phyloP scores from a whole-genome alignment of 768 basidiomycete genomes.

The Agaricus blazei region DNA sequence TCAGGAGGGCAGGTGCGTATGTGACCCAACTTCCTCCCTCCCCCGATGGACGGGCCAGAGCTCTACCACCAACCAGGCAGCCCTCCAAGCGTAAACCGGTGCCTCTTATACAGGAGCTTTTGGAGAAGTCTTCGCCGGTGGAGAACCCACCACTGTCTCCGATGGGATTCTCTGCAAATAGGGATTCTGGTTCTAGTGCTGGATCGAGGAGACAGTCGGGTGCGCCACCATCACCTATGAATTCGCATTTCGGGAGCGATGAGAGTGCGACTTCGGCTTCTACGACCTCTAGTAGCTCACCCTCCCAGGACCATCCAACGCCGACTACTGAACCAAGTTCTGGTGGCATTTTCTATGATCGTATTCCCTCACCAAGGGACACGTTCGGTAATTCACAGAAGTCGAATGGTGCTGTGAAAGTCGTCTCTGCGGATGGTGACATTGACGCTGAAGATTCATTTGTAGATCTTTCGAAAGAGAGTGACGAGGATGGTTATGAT shows the following conservation, averaged over 20 bases:
- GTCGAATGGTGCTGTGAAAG: constrained; percentile 8
- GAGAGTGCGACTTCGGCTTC: constrained; percentile 35
- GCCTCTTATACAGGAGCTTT: neutral
- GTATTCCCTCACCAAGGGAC: constrained; percentile 21
- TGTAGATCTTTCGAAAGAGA: constrained; percentile 7
- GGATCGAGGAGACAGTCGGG: constrained; percentile 10
- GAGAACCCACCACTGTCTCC: constrained; percentile 8
- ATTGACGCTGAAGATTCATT: neutral
- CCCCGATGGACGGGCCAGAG: constrained; percentile 8
- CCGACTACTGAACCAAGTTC: constrained; percentile 24
- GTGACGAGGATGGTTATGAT: constrained; percentile 18
- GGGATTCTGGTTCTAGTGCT: neutral
- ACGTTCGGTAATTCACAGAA: constrained; percentile 32
- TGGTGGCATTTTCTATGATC: constrained; percentile 15
- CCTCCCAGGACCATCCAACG: constrained; percentile 35
- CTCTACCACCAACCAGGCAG: constrained; percentile 8
- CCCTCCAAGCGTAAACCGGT: neutral
- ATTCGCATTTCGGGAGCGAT: constrained; percentile 42
- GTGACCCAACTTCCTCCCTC: constrained; percentile 22
- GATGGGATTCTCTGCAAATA: neutral
- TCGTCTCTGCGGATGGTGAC: neutral
- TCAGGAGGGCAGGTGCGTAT: constrained; percentile 47
- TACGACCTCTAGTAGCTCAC: constrained; percentile 34
- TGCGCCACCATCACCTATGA: constrained; percentile 41
- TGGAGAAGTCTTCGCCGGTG: neutral